Conservation (phyloP, 2,329 filamentous ascomycete species). For the Clarireedia sp. region DNA sequence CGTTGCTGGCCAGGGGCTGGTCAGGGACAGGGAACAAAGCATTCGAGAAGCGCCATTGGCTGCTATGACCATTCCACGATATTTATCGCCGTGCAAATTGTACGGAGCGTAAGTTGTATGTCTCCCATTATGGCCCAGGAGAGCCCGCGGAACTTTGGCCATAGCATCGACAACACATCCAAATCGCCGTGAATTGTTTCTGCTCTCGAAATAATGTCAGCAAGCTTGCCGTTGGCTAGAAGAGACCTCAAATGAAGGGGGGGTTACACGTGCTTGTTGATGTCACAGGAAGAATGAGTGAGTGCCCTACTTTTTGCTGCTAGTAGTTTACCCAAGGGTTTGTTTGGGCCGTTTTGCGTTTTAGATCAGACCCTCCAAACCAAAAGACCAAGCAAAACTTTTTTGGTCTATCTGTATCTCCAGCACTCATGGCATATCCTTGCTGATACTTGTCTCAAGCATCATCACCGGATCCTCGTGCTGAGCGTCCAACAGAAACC, state of each 20-base stretch:
- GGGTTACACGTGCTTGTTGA: not conserved
- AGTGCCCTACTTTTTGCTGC: not conserved
- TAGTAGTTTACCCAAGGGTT: not conserved
- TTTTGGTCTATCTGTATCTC: not conserved
- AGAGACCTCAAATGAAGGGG: conserved; percentile 1
- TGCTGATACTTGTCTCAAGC: conserved; percentile 22
- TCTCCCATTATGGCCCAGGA: no score
- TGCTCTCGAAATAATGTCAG: not conserved
- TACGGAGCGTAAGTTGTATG: not conserved
- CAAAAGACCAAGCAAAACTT: conserved; percentile 1
- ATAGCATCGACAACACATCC: not conserved
- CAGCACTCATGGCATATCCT: conserved; percentile 9
- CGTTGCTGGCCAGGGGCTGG: not conserved
- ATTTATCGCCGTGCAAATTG: not conserved
- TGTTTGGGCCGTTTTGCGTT: not conserved
- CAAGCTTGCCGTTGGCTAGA: not conserved
- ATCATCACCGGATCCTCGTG: conserved; percentile 21
- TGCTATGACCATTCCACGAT: conserved; percentile 3
- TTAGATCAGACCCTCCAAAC: conserved; percentile 5
- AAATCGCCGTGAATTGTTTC: not conserved
- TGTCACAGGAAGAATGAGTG: conserved; percentile 9
- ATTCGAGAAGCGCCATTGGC: conserved; percentile 2
- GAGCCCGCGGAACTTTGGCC: not conserved
- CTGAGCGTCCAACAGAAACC: conserved; percentile 22
- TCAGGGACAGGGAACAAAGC: not conserved